phyloP scores from a whole-genome alignment of 2,329 filamentous ascomycete species.

The Cytospora piceae region DNA sequence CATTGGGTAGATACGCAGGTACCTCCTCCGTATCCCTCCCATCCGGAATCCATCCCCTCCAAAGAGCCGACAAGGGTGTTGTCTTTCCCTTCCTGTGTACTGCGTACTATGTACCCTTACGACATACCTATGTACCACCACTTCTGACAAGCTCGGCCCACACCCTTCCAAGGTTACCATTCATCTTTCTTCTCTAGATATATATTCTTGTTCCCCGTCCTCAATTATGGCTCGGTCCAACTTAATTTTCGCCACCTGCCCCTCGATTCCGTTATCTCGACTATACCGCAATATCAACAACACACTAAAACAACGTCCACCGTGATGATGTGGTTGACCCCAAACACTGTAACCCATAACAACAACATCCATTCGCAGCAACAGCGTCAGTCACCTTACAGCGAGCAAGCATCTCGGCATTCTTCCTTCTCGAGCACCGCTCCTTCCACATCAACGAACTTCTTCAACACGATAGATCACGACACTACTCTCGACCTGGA shows the following conservation, averaged over 20 bases:
- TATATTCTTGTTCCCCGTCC: constrained; percentile 26
- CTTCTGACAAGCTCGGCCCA: constrained; percentile 23
- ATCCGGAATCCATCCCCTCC: background rate
- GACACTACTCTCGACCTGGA: constrained; percentile 34
- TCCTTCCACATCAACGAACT: constrained; percentile 17
- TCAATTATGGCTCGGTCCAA: constrained; percentile 12
- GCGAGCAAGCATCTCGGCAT: constrained; percentile 15
- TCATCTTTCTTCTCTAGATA: constrained; percentile 7
- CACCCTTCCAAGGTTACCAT: constrained; percentile 8
- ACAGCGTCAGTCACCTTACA: constrained; percentile 32
- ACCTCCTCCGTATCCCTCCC: background rate
- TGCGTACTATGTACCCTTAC: constrained; percentile 8
- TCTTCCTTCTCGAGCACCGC: constrained; percentile 4
- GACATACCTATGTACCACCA: constrained; percentile 26
- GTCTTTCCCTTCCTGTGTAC: background rate
- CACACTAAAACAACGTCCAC: constrained; percentile 4
- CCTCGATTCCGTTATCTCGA: constrained; percentile 6
- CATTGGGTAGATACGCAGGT: constrained; percentile 5
- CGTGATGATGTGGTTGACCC: constrained; percentile 27
- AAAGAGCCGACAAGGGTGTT: constrained; percentile 8
- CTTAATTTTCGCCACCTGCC: constrained; percentile 23
- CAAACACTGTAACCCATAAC: constrained; percentile 32
- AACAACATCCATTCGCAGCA: constrained; percentile 32
- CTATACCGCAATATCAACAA: background rate
- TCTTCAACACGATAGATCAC: constrained; percentile 30